Evolutionary conservation across 108 stramenopile genomes (phyloP), one percentile per base, ranked within the genome.

Genomic region (Asterionellopsis glacialis): DNA sequence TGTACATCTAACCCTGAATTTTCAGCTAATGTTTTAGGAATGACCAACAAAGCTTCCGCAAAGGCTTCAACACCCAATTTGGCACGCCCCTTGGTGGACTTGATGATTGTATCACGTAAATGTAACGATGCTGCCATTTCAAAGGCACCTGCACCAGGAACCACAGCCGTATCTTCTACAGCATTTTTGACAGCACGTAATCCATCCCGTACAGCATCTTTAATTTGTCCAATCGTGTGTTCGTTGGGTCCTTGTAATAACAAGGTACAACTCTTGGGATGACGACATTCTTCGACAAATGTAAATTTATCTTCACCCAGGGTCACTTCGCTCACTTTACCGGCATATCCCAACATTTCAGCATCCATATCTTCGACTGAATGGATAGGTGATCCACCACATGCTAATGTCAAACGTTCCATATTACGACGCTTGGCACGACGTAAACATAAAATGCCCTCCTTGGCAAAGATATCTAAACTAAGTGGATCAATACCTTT

Each of bases 401-500:
- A 97, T 11, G 98, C 98, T 63, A 99, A 90, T 1, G 95, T 95
- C 27, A 99, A 77, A 23, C 97, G 84, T 76, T 99, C 98, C 98
- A 99, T 98, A 76, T 99, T 99, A 55, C 98, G 83, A 41, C 98
- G 82, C 77, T 99, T 99, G 66, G 98, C 98, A 40, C 98, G 75
- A 23, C 98, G 88, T 54, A 97, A 64, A 56, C 94, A 97, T 51
- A 98, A 75, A 65, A 99, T 98, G 49, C 97, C 97, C 76, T 99
- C 98, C 92, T 99, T 99, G 74, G 98, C 98, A 79, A 99, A 96
- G 69, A 98, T 97, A 80, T 99, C 97, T 40, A 99, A 72, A 28
- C 78, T 80, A 53, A 97, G 79, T 11, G 98, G 96, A 92, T 99
- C 98, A 67, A 99, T 96, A 55, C 98, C 98, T 83, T 99, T 99